Evolutionary conservation across 164 flowering plant genomes (phyloP).

Genomic region (Cinnamomum chago): DNA sequence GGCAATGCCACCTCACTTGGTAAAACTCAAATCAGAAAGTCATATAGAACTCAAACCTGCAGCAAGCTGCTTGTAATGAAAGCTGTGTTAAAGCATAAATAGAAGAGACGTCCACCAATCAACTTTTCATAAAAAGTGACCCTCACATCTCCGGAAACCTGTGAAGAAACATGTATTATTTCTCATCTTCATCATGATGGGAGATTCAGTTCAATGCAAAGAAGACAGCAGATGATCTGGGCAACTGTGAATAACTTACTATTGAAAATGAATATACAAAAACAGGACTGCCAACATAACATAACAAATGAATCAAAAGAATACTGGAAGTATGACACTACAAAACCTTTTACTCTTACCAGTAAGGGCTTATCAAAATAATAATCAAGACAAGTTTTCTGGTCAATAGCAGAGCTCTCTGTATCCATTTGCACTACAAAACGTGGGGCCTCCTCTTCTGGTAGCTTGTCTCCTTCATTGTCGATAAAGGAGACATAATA

Average conservation of each 20-base stretch:
- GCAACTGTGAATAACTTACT: too few species aligned
- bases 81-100: slow-evolving; percentile 75
- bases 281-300: not conserved
- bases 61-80: slow-evolving; percentile 63
- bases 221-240: too few species aligned
- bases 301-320: not conserved
- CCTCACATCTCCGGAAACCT: slow-evolving; percentile 77
- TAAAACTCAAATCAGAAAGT: not conserved
- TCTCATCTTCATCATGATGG: too few species aligned
- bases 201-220: too few species aligned
- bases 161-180: slow-evolving; percentile 3
- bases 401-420: slow-evolving; percentile 49
- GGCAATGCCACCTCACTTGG: not conserved
- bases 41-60: slow-evolving; percentile 43
- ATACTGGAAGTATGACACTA: not conserved
- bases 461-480: slow-evolving; percentile 27
- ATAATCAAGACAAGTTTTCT: slow-evolving; percentile 62
- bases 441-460: slow-evolving; percentile 31
- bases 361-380: slow-evolving; percentile 53
- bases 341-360: slow-evolving; percentile 27
- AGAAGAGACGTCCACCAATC: slow-evolving; percentile 79
- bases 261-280: too few species aligned
- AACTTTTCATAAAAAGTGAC: slow-evolving; percentile 67
- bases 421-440: slow-evolving; percentile 78
- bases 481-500: slow-evolving; percentile 47